These are phyloP conservation scores for Lachancea sp. DNA, from an alignment of 805 yeast genomes.

Conservation along the genomic window DNA sequence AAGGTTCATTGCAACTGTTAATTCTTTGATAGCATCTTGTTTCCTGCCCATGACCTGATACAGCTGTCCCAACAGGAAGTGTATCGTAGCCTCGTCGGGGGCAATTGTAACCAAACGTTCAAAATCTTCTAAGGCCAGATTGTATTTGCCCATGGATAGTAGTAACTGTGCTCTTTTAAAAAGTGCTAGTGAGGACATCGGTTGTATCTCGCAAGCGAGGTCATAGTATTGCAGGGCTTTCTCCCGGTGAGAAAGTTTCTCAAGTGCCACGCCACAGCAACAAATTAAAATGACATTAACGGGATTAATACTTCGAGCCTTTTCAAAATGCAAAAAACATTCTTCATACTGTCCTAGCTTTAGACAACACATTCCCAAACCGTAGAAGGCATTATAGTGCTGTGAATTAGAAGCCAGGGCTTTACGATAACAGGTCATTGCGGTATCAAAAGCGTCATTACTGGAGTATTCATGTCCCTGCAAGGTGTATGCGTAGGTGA, in stretches of 20 bases:
- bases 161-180: slow-evolving; percentile 84
- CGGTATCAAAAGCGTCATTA: slow-evolving; percentile 85
- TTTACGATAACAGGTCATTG: slow-evolving; percentile 72
- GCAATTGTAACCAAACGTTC: slow-evolving; percentile 67
- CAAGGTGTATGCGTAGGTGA: slow-evolving; percentile 84
- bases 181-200: slow-evolving; percentile 75
- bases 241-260: slow-evolving; percentile 59
- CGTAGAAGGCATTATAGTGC: slow-evolving; percentile 92
- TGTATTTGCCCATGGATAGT: slow-evolving; percentile 62
- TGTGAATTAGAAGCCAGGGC: slow-evolving; percentile 72
- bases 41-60: slow-evolving; percentile 71
- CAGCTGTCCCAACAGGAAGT: slow-evolving; percentile 79
- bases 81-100: slow-evolving; percentile 93
- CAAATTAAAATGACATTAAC: slow-evolving; percentile 83
- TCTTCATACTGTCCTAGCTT: slow-evolving; percentile 76
- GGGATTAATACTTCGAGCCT: slow-evolving; percentile 85
- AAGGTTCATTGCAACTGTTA: slow-evolving; percentile 80
- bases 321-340: slow-evolving; percentile 82
- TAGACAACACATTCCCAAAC: slow-evolving; percentile 88
- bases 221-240: slow-evolving; percentile 78
- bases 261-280: slow-evolving; percentile 90
- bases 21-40: slow-evolving; percentile 73
- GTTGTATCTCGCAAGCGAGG: slow-evolving; percentile 77
- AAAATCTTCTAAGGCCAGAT: slow-evolving; percentile 67
- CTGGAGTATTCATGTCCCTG: slow-evolving; percentile 90